Conservation (phyloP, 352 stramenopile genomes). For the Phytophthora meadii region DNA sequence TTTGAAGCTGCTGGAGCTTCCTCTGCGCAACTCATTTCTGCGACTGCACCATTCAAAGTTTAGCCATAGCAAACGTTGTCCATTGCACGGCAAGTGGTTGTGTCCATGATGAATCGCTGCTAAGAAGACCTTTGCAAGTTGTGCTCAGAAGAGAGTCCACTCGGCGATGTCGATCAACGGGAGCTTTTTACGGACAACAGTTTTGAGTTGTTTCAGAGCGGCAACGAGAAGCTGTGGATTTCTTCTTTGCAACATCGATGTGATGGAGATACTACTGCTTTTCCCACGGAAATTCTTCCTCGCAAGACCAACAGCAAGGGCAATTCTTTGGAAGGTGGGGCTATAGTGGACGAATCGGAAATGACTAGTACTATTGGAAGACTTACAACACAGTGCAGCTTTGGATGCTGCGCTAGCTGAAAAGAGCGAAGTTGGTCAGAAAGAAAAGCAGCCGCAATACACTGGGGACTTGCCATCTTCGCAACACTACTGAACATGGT, state of each 20-base stretch:
- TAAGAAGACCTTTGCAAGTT: constrained; percentile 69
- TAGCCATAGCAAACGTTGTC: constrained; percentile 65
- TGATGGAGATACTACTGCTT: constrained; percentile 70
- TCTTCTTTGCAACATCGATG: constrained; percentile 55
- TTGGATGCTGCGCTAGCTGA: constrained; percentile 25
- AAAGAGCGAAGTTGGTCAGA: not conserved
- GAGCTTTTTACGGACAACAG: constrained; percentile 67
- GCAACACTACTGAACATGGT: too few relatives aligned
- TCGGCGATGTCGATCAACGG: constrained; percentile 59
- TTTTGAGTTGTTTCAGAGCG: constrained; percentile 55
- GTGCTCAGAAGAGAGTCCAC: constrained; percentile 67
- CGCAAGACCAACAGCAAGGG: constrained; percentile 43
- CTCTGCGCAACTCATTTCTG: constrained; percentile 58
- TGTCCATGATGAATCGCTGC: constrained; percentile 36
- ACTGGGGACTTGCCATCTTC: too few relatives aligned
- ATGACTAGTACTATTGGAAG: constrained; percentile 80
- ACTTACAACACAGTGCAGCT: constrained; percentile 65
- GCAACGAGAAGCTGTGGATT: constrained; percentile 57
- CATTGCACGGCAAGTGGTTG: constrained; percentile 59
- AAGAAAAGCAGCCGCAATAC: too few relatives aligned
- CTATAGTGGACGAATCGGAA: constrained; percentile 75
- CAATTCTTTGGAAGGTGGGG: constrained; percentile 45
- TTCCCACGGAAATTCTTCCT: constrained; percentile 79
- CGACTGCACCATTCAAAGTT: constrained; percentile 50
- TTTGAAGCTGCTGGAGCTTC: constrained; percentile 67